A percentile compares a stretch with the other conserved stretches of the same genome.
Evolutionary conservation across 1,139 yeast genomes (phyloP).

Genomic region (Debaryomyces coudertii): DNA sequence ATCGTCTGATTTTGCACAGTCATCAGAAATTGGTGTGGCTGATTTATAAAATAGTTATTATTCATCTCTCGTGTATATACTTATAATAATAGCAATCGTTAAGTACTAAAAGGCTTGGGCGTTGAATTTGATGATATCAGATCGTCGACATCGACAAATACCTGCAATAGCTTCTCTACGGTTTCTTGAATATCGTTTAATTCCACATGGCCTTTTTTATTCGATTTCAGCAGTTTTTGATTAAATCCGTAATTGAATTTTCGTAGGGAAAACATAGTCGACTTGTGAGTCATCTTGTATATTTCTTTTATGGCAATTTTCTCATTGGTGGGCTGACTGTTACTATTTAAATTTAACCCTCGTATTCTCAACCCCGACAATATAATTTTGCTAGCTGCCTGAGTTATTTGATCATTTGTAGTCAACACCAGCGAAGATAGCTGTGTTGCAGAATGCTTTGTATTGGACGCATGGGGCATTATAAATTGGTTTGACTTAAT

Average conservation of each 20-base stretch:
- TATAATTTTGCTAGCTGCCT: constrained; percentile 39
- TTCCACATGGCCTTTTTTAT: constrained; percentile 18
- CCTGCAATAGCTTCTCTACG: constrained; percentile 39
- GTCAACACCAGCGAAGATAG: constrained; percentile 25
- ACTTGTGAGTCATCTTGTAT: constrained; percentile 46
- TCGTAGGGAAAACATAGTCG: constrained; percentile 44
- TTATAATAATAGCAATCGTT: constrained; percentile 7
- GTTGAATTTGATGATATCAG: constrained; percentile 7
- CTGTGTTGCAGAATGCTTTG: constrained; percentile 13
- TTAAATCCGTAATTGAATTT: constrained; percentile 37
- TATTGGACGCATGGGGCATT: constrained; percentile 10
- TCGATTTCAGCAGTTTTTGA: constrained; percentile 10
- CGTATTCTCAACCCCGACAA: constrained; percentile 47
- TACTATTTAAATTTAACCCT: constrained; percentile 36
- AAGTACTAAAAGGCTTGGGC: constrained; percentile 7
- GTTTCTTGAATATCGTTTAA: constrained; percentile 40
- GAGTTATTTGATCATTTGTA: constrained; percentile 37
- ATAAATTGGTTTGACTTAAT: constrained; percentile 21
- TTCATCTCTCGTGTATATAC: constrained; percentile 8
- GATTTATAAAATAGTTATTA: constrained; percentile 9
- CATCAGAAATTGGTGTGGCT: constrained; percentile 16
- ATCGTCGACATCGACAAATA: constrained; percentile 37
- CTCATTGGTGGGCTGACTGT: constrained; percentile 31
- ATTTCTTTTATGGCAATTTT: constrained; percentile 43
- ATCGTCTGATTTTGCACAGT: constrained; percentile 16